Percentiles rank a stretch among this genome's conserved stretches.
phyloP scores from a whole-genome alignment of 2,329 filamentous ascomycete genomes.

The Colletotrichum cereale region DNA sequence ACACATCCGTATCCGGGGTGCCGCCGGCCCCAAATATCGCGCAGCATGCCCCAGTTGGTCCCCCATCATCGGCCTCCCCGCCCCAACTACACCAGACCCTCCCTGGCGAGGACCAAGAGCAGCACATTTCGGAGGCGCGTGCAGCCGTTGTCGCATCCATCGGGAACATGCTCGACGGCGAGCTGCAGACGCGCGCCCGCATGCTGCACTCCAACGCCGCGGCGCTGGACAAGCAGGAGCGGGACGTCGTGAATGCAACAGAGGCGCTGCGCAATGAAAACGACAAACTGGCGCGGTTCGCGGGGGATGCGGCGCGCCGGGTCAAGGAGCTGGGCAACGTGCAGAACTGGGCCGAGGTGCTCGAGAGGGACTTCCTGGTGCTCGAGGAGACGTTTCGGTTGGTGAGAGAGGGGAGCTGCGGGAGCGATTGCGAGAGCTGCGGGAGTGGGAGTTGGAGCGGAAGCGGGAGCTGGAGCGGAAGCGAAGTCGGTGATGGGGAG shows the following conservation, averaged over 20 bases:
- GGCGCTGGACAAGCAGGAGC: constrained; percentile 76
- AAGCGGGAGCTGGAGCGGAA: constrained; percentile 54
- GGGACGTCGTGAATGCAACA: constrained; percentile 72
- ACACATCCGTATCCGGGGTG: constrained; percentile 37
- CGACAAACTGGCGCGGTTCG: constrained; percentile 73
- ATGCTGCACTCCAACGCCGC: constrained; percentile 77
- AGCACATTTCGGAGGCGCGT: constrained; percentile 68
- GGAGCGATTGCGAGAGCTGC: constrained; percentile 47
- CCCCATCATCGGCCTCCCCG: not conserved
- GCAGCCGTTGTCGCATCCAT: constrained; percentile 72
- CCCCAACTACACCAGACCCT: constrained; percentile 51
- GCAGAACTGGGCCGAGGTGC: constrained; percentile 89
- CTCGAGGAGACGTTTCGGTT: constrained; percentile 74
- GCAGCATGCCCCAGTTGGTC: constrained; percentile 6
- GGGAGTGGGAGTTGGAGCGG: constrained; percentile 48
- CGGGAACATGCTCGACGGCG: constrained; percentile 76
- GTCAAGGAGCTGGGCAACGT: constrained; percentile 85
- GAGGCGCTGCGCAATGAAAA: constrained; percentile 72
- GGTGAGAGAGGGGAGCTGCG: constrained; percentile 53
- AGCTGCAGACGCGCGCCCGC: constrained; percentile 75
- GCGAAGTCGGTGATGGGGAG: constrained; percentile 20
- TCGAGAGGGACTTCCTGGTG: constrained; percentile 76
- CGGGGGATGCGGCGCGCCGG: constrained; percentile 70
- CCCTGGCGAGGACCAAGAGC: constrained; percentile 57
- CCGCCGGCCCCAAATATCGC: constrained; percentile 14